Base-by-base conservation (phyloP, 179 eudicot genomes). In the Drosera spatulata region DNA sequence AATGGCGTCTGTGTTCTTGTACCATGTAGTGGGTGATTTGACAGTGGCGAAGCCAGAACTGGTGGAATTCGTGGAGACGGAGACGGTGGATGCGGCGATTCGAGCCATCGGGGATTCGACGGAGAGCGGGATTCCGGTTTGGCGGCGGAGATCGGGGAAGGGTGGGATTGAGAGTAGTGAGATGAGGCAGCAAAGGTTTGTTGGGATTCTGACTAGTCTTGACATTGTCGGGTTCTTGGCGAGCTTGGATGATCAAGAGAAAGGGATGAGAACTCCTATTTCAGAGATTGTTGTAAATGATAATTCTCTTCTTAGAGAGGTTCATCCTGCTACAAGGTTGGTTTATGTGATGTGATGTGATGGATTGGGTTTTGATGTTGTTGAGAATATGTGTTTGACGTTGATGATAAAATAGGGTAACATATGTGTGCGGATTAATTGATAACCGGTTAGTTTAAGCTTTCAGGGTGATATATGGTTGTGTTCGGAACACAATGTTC, bases 291-390 rank as follows among this genome's bases (percentile, higher is more conserved):
- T 93, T 69, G 71, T 78, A 58, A 85, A 78, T 40, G 65, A 89
- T 44, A 75, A 71, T 66, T 79, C 93, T 9, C 74, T 85, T 39
- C 86, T 93, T 53, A 93, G 73, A 71, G 85, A 81, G 68, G 95
- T 89, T 47, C 97, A 89, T 89, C 97, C 99, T 67, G 99, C 83
- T 10, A 93, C 99, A 43, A 86, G 99, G 99, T 93, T 71, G 38
- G 82, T 45, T 33, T 61, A 58, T 46, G 14, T 44, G 52, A 44
- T 46, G 14, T 44, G 52, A 44, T 41, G 49, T 61, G 41, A 10
- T 6, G 2, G 10, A 6, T 45, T 45, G 49, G 49, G 8, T 1
- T 45, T 45, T 45, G 7, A 6, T 2, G 49, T 2, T 46, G 7
- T 2, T 6, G 49, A 46, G 11, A 10, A 46, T 46, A 46, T 46